Percentiles rank a stretch among this genome's conserved stretches.
Conservation (phyloP, 768 basidiomycete genomes). For the Solioccasus polychromus region DNA sequence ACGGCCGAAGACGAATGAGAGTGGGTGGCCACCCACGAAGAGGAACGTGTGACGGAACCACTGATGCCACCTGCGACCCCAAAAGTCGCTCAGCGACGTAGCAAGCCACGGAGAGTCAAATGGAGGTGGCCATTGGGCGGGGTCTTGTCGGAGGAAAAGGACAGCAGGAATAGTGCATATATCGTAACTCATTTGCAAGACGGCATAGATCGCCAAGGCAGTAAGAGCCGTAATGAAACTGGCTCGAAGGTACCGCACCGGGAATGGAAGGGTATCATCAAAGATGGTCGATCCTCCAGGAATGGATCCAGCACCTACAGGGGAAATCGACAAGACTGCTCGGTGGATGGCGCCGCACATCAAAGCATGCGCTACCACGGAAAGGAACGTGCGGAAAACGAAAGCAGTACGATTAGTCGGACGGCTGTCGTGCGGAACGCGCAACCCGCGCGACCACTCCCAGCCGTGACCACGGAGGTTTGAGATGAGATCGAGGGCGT, state of each 20-base stretch:
- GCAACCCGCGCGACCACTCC: conserved; percentile 46
- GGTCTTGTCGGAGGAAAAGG: conserved; percentile 27
- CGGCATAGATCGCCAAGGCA: conserved; percentile 43
- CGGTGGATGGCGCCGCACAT: conserved; percentile 46
- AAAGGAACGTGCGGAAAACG: conserved; percentile 31
- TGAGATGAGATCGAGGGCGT: conserved; percentile 49
- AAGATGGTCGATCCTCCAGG: conserved; percentile 30
- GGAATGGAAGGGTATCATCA: conserved; percentile 29
- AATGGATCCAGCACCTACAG: conserved; percentile 29
- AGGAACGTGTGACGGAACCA: conserved; percentile 32
- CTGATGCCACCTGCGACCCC: conserved; percentile 40
- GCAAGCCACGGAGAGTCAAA: conserved; percentile 34
- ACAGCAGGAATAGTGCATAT: conserved; percentile 23
- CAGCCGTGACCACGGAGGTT: conserved; percentile 60
- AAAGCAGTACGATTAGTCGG: conserved; percentile 39
- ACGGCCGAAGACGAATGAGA: conserved; percentile 42
- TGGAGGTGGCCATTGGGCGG: conserved; percentile 32
- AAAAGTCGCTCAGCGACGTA: conserved; percentile 37
- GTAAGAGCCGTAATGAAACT: conserved; percentile 40
- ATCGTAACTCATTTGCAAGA: conserved; percentile 38
- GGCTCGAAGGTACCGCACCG: conserved; percentile 34
- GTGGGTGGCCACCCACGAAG: conserved; percentile 27
- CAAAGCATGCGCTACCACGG: conserved; percentile 35
- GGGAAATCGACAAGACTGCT: conserved; percentile 44
- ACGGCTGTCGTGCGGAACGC: conserved; percentile 38